Evolutionary conservation across 768 basidiomycete species (phyloP).

Genomic region (Trametes coccinea): DNA sequence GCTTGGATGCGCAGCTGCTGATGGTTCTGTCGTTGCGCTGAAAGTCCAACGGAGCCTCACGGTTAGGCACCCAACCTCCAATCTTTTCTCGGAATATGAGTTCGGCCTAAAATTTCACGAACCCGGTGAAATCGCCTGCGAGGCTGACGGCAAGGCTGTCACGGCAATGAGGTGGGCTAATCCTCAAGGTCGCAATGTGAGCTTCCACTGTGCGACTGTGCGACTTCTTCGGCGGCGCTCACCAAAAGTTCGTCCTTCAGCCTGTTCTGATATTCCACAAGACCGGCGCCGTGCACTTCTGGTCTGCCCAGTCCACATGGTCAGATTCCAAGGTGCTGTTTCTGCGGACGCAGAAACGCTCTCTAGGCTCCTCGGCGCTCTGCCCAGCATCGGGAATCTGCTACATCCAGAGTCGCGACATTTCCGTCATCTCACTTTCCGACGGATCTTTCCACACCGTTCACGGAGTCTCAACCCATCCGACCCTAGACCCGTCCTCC

Average conservation of each 20-base stretch:
- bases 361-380: conserved; percentile 59
- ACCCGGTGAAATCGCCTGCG: conserved; percentile 16
- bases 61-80: conserved; percentile 25
- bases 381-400: conserved; percentile 59
- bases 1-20: conserved; percentile 58
- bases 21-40: conserved; percentile 59
- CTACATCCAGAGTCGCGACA: conserved; percentile 52
- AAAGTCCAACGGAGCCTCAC: conserved; percentile 51
- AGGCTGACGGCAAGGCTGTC: conserved; percentile 44
- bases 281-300: conserved; percentile 62
- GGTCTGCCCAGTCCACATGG: conserved; percentile 49
- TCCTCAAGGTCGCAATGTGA: conserved; percentile 40
- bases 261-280: conserved; percentile 56
- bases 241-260: conserved; percentile 35
- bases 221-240: conserved; percentile 1
- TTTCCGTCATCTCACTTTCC: conserved; percentile 56
- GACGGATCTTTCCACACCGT: conserved; percentile 75
- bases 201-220: conserved; percentile 22
- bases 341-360: conserved; percentile 50
- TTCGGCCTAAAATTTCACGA: conserved; percentile 24
- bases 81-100: conserved; percentile 38
- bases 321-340: conserved; percentile 47
- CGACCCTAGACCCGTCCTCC: conserved; percentile 27
- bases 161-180: conserved; percentile 62
- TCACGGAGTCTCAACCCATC: conserved; percentile 49